Evolutionary conservation across 139 green algal genomes (phyloP), one percentile per base, ranked within the genome.

Genomic region (Chlamydomonas schloesseri): DNA sequence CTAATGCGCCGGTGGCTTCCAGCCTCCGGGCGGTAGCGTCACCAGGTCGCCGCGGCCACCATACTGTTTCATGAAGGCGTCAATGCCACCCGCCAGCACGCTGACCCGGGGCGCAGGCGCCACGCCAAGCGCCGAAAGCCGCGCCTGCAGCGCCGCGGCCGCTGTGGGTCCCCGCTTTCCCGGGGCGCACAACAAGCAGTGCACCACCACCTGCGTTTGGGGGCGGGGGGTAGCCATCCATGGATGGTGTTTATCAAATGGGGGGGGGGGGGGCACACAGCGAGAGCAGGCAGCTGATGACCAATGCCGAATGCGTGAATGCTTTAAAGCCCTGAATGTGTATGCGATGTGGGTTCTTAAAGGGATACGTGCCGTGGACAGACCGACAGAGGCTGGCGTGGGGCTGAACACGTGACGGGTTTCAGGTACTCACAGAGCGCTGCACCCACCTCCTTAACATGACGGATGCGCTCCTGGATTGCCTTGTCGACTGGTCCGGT

Each of bases 161-260:
- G 75, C 75, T 14, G 75, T 82, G 58, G 57, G 58, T 9, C 75
- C 75, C 1, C 75, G 75, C 75, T 82, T 82, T 23, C 75, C 75
- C 0, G 75, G 75, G 75, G 34, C 71, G 75, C 75, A 82, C 33
- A 72, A 60, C 17, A 82, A 24, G 75, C 75, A 82, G 37, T 82
- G 58, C 33, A 71, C 58, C 58, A 82, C 75, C 28, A 82, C 75
- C 75, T 82, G 26, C 24, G 13, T 1, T 1, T 33, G 28, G 17
- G 55, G 18, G 55, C 55, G n/a, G n/a, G n/a, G n/a, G n/a, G n/a
- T n/a, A n/a, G n/a, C n/a, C n/a, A n/a, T n/a, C n/a, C n/a, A n/a
- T n/a, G n/a, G n/a, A n/a, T n/a, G n/a, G n/a, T n/a, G n/a, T n/a
- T n/a, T n/a, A n/a, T n/a, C n/a, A n/a, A n/a, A n/a, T n/a, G n/a